Percentiles rank a stretch among this genome's conserved stretches.
Evolutionary conservation across 129 eudicot species (phyloP).

Genomic region (Scalesia atractyloides): DNA sequence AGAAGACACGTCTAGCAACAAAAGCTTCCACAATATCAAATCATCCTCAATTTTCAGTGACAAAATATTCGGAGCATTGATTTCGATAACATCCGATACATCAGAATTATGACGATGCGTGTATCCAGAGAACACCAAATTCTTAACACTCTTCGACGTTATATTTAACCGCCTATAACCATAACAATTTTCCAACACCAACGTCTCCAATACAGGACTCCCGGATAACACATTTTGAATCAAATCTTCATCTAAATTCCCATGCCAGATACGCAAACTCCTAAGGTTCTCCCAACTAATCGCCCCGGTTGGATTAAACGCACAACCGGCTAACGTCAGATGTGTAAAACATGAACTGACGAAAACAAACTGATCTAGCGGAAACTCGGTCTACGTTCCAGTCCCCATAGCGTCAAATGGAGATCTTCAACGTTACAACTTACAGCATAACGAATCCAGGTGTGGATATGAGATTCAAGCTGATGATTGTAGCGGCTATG

Average conservation of each 20-base stretch:
- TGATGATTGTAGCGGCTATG: background rate
- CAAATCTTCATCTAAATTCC: slow-evolving; percentile 21
- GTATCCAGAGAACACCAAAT: slow-evolving; percentile 19
- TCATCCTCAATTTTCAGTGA: slow-evolving; percentile 23
- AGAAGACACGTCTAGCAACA: slow-evolving; percentile 29
- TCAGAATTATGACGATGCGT: slow-evolving; percentile 7
- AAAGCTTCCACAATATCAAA: slow-evolving; percentile 19
- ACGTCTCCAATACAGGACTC: slow-evolving; percentile 24
- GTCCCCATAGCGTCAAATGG: background rate
- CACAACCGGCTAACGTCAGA: slow-evolving; percentile 16
- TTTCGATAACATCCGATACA: slow-evolving; percentile 11
- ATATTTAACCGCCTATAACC: slow-evolving; percentile 25
- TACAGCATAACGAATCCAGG: slow-evolving; percentile 29
- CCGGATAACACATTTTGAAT: slow-evolving; percentile 32
- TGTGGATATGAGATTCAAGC: slow-evolving; percentile 14
- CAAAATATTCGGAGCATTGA: slow-evolving; percentile 29
- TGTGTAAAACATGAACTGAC: slow-evolving; percentile 25
- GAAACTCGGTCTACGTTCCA: slow-evolving; percentile 10
- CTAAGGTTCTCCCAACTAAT: slow-evolving; percentile 29
- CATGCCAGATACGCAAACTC: slow-evolving; percentile 8
- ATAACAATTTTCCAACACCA: slow-evolving; percentile 11
- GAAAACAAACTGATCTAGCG: slow-evolving; percentile 19
- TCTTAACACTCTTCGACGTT: slow-evolving; percentile 27
- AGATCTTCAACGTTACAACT: slow-evolving; percentile 19
- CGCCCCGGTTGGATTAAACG: slow-evolving; percentile 15